phyloP scores from a whole-genome alignment of 1,284 basidiomycete species.

The Pascua sp. region DNA sequence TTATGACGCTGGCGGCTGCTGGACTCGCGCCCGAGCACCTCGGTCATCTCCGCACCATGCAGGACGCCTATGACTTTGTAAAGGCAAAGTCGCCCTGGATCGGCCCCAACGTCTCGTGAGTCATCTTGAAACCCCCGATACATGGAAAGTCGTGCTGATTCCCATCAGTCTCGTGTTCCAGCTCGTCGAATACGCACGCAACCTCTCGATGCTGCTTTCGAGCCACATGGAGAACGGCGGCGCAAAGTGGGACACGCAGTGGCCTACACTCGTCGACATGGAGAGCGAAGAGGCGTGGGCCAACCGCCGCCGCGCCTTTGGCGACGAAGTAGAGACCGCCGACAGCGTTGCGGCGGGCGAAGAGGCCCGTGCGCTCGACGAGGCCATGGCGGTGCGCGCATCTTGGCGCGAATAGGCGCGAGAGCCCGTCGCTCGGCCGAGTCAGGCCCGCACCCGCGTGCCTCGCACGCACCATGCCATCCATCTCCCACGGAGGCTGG shows the following conservation, averaged over 20 bases:
- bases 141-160: neutral
- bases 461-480: neutral
- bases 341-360: conserved; percentile 28
- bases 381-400: conserved; percentile 31
- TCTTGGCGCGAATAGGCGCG: neutral
- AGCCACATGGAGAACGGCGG: conserved; percentile 27
- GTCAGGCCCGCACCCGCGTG: conserved; percentile 9
- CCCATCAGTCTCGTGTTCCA: conserved; percentile 82
- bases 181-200: conserved; percentile 86
- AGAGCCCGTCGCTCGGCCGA: neutral
- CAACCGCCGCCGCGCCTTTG: conserved; percentile 63
- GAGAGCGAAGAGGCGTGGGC: conserved; percentile 80
- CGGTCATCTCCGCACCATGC: conserved; percentile 74
- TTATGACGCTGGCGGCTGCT: conserved; percentile 85
- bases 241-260: conserved; percentile 24
- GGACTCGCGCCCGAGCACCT: conserved; percentile 64
- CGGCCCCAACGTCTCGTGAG: conserved; percentile 93
- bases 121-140: conserved; percentile 25
- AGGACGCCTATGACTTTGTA: conserved; percentile 85
- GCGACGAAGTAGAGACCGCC: conserved; percentile 53
- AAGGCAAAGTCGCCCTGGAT: conserved; percentile 83
- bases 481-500: too few relatives aligned
- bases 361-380: conserved; percentile 35
- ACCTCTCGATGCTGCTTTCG: conserved; percentile 62
- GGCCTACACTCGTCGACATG: conserved; percentile 53